phyloP scores from a whole-genome alignment of 208 protist genomes.

The Wallacemonas sp. region DNA sequence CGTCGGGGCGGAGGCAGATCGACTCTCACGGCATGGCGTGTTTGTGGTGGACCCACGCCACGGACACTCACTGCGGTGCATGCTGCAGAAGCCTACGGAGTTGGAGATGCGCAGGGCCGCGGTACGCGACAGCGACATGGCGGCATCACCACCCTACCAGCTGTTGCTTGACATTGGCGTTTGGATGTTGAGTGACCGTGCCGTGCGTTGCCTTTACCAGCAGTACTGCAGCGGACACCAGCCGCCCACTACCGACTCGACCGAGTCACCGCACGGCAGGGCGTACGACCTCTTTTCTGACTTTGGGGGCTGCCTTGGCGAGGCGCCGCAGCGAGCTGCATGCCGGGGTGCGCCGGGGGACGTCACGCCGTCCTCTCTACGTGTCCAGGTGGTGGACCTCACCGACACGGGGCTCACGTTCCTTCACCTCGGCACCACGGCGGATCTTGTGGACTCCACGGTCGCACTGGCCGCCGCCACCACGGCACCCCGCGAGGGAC shows the following conservation, averaged over 20 bases:
- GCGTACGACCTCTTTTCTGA: slow-evolving; percentile 46
- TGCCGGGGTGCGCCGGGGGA: neutral
- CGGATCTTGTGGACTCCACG: slow-evolving; percentile 25
- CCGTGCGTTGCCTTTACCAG: slow-evolving; percentile 25
- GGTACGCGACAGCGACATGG: no score
- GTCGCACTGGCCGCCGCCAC: neutral
- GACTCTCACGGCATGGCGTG: slow-evolving; percentile 34
- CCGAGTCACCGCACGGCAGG: neutral
- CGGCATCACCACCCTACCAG: neutral
- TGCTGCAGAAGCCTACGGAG: slow-evolving; percentile 60
- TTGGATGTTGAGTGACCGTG: slow-evolving; percentile 51
- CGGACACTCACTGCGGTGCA: slow-evolving; percentile 30
- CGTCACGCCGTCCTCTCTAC: neutral
- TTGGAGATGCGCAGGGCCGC: no score
- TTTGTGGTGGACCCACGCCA: slow-evolving; percentile 25
- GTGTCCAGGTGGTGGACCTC: slow-evolving; percentile 30
- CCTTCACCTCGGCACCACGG: slow-evolving; percentile 41
- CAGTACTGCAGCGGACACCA: slow-evolving; percentile 24
- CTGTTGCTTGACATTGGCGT: slow-evolving; percentile 36
- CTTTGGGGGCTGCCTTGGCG: slow-evolving; percentile 33
- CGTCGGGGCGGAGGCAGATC: slow-evolving; percentile 13
- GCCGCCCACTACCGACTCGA: no score
- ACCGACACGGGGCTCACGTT: slow-evolving; percentile 17
- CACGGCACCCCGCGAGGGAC: neutral
- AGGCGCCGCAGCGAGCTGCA: slow-evolving; percentile 4